phyloP scores from a whole-genome alignment of 257 asterid species.

The Solanum piurae region DNA sequence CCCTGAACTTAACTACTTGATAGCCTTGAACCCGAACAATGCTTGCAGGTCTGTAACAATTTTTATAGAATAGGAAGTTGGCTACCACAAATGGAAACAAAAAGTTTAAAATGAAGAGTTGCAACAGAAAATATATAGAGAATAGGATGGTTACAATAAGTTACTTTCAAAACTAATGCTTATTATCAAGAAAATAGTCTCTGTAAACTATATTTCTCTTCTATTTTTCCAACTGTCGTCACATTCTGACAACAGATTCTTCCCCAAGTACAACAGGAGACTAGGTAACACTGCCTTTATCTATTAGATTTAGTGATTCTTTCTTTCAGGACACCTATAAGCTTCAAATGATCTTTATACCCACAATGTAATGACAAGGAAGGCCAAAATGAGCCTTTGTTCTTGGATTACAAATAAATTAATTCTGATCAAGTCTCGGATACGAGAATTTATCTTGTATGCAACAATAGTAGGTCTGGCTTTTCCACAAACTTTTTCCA shows the following conservation, averaged over 20 bases:
- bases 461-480: constrained; percentile 79
- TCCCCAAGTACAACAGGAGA: not conserved
- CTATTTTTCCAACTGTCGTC: not conserved
- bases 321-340: not conserved
- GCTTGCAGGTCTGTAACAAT: not conserved
- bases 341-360: not conserved
- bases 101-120: not conserved
- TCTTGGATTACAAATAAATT: not conserved
- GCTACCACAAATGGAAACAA: not conserved
- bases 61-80: not conserved
- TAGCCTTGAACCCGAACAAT: not conserved
- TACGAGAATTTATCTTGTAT: constrained; percentile 37
- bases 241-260: not conserved
- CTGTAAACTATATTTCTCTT: not conserved
- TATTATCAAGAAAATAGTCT: not conserved
- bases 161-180: not conserved
- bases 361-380: not conserved
- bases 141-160: not conserved
- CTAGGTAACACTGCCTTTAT: not conserved
- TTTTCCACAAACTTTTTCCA: constrained; percentile 78
- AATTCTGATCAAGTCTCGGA: not conserved
- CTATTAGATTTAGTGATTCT: not conserved
- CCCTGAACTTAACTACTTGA: not conserved
- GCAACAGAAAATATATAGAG: not conserved
- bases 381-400: not conserved